Evolutionary conservation across 805 yeast species (phyloP), one percentile per base, ranked within the genome.

Genomic region (Lachancea sp.): DNA sequence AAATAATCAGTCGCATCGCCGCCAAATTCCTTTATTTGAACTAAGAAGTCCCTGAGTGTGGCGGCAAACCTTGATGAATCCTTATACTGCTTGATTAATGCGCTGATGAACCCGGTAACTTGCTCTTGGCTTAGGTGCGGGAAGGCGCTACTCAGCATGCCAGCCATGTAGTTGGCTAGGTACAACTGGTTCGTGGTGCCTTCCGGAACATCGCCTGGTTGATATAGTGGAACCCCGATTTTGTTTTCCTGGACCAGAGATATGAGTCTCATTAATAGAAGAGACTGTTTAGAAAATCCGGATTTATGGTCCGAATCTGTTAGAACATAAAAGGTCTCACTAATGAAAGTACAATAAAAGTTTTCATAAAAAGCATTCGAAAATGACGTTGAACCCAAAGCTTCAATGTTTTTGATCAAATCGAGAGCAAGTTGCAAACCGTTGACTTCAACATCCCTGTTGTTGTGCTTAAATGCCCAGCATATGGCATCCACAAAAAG

Each of bases 261-360:
- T 48, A 92, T 77, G 65, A 92, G 72, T 60, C 80, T 83, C 43
- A 95, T 81, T 53, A 92, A 72, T 47, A 94, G 71, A 56, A 83
- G 83, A 6, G 95, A 74, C 67, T 92, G 99, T 51, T 80, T 74
- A 46, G 82, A 77, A 69, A 92, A 92, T 1, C 97, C 97, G 20
- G 97, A 86, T 67, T 92, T 90, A 65, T 92, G 99, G 64, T 92
- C 99, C 7, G 96, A 81, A 62, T 92, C 97, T 2, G 98, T 92
- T 42, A 92, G 72, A 23, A 92, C 97, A 55, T 76, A 84, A 60
- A 92, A 92, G 1, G 95, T 83, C 61, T 92, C 99, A 43, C 92
- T 79, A 46, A 92, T 74, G 43, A 92, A 87, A 38, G 86, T 82
- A 72, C 87, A 83, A 62, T 83, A 89, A 60, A 83, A 92, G 58